phyloP scores from a whole-genome alignment of 164 flowering plant species.

The Annona squamosa region DNA sequence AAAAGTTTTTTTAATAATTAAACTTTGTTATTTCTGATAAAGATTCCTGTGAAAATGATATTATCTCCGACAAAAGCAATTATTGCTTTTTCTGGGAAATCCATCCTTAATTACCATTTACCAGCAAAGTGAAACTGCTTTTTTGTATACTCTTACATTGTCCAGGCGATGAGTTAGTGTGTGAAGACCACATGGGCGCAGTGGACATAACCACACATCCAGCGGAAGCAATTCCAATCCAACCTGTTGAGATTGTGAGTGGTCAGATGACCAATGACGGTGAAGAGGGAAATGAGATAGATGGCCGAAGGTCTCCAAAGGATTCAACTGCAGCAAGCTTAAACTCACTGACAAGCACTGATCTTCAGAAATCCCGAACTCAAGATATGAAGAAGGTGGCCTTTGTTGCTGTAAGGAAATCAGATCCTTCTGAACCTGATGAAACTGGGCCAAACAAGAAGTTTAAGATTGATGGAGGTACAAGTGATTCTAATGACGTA shows the following conservation, averaged over 20 bases:
- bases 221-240: constrained; percentile 5
- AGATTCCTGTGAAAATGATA: too few relatives aligned
- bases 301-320: constrained; percentile 7
- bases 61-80: too few relatives aligned
- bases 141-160: too few relatives aligned
- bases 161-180: background rate
- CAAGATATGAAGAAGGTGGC: constrained; percentile 35
- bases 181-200: constrained; percentile 9
- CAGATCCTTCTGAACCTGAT: constrained; percentile 15
- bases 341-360: constrained; percentile 11
- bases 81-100: too few relatives aligned
- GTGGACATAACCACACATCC: constrained; percentile 4
- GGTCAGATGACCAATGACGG: constrained; percentile 10
- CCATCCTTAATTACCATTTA: too few relatives aligned
- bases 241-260: constrained; percentile 3
- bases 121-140: too few relatives aligned
- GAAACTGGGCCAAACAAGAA: constrained; percentile 6
- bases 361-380: constrained; percentile 12
- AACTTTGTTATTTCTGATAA: too few relatives aligned
- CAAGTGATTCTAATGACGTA: constrained; percentile 10
- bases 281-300: background rate
- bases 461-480: background rate
- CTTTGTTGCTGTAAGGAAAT: constrained; percentile 38
- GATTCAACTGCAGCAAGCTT: background rate
- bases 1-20: too few relatives aligned